Evolutionary conservation across 331 rosid genomes (phyloP).

Genomic region (Acacia pycnantha): DNA sequence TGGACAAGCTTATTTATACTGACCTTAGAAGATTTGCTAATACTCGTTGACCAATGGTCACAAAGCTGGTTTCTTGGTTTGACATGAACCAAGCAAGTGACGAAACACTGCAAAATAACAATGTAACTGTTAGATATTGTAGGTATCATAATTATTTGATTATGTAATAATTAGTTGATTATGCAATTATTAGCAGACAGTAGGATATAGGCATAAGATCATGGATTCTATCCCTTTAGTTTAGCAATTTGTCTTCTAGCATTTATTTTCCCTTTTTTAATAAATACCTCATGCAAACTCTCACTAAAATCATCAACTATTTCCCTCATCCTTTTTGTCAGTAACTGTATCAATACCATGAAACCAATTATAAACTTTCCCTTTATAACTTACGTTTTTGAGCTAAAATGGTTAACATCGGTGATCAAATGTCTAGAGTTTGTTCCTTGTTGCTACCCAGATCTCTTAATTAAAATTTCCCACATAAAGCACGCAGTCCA

Average conservation of each 20-base stretch:
- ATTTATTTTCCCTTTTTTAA: background rate
- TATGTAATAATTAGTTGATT: background rate
- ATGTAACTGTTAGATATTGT: background rate
- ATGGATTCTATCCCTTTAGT: background rate
- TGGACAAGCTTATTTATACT: slow-evolving; percentile 39
- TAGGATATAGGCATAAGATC: background rate
- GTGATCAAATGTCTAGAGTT: background rate
- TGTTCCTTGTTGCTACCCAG: background rate
- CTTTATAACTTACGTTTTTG: background rate
- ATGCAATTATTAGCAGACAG: background rate
- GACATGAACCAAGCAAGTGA: slow-evolving; percentile 99
- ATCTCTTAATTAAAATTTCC: background rate
- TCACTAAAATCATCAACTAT: background rate
- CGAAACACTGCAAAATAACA: slow-evolving; percentile 76
- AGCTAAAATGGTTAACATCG: background rate
- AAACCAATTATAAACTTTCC: background rate
- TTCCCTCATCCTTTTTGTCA: background rate
- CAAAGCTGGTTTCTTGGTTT: slow-evolving; percentile 96
- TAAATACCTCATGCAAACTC: background rate
- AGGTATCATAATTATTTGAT: background rate
- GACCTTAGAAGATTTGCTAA: slow-evolving; percentile 96
- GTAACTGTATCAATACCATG: background rate
- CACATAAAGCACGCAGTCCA: background rate
- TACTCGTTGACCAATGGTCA: slow-evolving; percentile 92
- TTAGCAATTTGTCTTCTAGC: background rate